phyloP scores from a whole-genome alignment of 2,329 filamentous ascomycete species.

The Cercospora zeae-maydis region DNA sequence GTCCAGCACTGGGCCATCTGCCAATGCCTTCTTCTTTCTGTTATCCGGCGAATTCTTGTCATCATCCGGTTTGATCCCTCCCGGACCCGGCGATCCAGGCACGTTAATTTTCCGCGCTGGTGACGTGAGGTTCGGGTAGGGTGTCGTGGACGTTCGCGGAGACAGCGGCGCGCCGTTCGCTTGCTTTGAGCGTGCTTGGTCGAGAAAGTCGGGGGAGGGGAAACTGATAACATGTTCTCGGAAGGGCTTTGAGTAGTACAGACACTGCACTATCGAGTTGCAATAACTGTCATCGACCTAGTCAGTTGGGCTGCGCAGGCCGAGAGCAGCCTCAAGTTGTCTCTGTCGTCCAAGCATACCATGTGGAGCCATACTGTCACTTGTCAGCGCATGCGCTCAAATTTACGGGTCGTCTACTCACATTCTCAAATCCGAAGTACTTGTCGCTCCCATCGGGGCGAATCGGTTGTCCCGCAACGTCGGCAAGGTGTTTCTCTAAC shows the following conservation, averaged over 20 bases:
- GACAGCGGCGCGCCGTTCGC: constrained; percentile 30
- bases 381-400: constrained; percentile 13
- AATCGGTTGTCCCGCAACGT: constrained; percentile 70
- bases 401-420: constrained; percentile 51
- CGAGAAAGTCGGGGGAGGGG: constrained; percentile 66
- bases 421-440: constrained; percentile 98
- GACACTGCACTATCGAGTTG: constrained; percentile 95
- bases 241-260: constrained; percentile 93
- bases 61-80: constrained; percentile 72
- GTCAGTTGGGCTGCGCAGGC: constrained; percentile 3
- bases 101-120: constrained; percentile 49
- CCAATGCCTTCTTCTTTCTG: constrained; percentile 93
- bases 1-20: constrained; percentile 81
- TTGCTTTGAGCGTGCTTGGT: constrained; percentile 57
- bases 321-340: background rate
- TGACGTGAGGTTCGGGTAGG: constrained; percentile 34
- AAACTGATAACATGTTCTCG: constrained; percentile 93
- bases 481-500: constrained; percentile 72
- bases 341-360: constrained; percentile 55
- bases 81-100: constrained; percentile 53
- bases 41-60: constrained; percentile 93
- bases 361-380: constrained; percentile 88
- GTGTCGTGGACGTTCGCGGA: constrained; percentile 38
- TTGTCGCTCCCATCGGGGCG: constrained; percentile 90
- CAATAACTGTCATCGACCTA: constrained; percentile 66